phyloP scores from a whole-genome alignment of 257 asterid species.

The Solanum medicagineum region DNA sequence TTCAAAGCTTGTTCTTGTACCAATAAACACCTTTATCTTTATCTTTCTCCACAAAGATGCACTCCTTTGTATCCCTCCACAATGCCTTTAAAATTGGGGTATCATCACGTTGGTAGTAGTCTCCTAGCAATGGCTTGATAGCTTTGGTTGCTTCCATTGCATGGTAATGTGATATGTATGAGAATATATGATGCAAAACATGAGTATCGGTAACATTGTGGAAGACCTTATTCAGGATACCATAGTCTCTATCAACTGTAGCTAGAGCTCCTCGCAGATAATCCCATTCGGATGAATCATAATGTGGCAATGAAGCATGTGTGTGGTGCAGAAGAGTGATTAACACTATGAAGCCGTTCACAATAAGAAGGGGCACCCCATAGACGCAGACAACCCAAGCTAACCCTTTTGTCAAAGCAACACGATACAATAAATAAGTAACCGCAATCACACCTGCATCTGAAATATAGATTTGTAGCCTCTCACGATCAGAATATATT shows the following conservation, averaged over 20 bases:
- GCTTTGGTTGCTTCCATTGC: conserved; percentile 8
- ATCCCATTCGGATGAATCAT: neutral
- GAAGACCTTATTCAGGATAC: neutral
- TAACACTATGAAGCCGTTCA: too few relatives aligned
- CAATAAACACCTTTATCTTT: neutral
- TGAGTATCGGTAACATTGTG: neutral
- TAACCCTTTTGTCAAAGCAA: neutral
- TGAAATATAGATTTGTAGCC: neutral
- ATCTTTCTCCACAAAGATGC: too few relatives aligned
- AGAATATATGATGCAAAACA: conserved; percentile 3
- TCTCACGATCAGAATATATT: neutral
- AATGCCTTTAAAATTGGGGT: too few relatives aligned
- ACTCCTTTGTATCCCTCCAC: too few relatives aligned
- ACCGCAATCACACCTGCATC: neutral
- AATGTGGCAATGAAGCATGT: neutral
- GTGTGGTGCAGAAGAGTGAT: too few relatives aligned
- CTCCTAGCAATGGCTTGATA: neutral
- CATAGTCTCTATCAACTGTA: conserved; percentile 2
- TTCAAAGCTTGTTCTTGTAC: conserved; percentile 1
- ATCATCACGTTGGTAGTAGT: neutral
- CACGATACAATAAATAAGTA: neutral
- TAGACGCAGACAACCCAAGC: neutral
- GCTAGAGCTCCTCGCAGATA: neutral
- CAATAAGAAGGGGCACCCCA: neutral
- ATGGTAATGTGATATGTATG: neutral